A percentile compares a stretch with the other conserved stretches of the same genome.
These are phyloP conservation scores for Silene noctiflora DNA, from an alignment of 179 eudicot genomes.

Conservation along the genomic window DNA sequence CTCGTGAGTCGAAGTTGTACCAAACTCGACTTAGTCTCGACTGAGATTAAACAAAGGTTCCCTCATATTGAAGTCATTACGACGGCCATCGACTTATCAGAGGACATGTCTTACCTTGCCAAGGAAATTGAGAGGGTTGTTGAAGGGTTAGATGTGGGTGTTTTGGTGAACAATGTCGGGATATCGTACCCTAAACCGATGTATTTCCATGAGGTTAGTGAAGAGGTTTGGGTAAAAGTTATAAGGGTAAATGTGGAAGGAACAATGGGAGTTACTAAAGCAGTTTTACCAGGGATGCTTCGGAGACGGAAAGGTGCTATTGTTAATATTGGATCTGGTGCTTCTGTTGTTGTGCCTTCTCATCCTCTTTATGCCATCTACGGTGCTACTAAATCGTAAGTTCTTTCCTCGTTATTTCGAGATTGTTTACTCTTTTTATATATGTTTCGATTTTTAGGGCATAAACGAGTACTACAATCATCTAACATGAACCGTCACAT, in stretches of 20 bases:
- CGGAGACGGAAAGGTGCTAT: constrained; percentile 77
- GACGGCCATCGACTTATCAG: constrained; percentile 40
- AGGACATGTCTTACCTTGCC: background rate
- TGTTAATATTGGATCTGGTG: constrained; percentile 94
- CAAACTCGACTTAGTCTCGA: constrained; percentile 34
- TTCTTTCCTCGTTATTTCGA: too few relatives aligned
- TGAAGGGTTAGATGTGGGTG: constrained; percentile 52
- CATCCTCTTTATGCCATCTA: constrained; percentile 84
- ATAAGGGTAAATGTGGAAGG: constrained; percentile 83
- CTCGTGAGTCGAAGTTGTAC: constrained; percentile 37
- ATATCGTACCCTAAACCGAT: constrained; percentile 85
- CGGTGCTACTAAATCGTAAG: constrained; percentile 93
- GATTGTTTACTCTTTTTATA: too few relatives aligned
- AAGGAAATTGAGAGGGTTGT: constrained; percentile 32
- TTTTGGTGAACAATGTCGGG: constrained; percentile 83
- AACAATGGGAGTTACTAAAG: constrained; percentile 70
- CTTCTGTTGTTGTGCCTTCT: constrained; percentile 76
- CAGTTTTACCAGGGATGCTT: constrained; percentile 70
- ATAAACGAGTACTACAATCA: too few relatives aligned
- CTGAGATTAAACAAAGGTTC: constrained; percentile 31
- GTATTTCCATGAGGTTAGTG: constrained; percentile 82
- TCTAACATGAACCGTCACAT: too few relatives aligned
- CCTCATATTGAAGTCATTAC: constrained; percentile 33
- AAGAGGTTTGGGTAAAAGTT: constrained; percentile 50
- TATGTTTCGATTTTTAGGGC: too few relatives aligned